Conservation (phyloP, 2,329 filamentous ascomycete species). For the Venturiaceae sp. region DNA sequence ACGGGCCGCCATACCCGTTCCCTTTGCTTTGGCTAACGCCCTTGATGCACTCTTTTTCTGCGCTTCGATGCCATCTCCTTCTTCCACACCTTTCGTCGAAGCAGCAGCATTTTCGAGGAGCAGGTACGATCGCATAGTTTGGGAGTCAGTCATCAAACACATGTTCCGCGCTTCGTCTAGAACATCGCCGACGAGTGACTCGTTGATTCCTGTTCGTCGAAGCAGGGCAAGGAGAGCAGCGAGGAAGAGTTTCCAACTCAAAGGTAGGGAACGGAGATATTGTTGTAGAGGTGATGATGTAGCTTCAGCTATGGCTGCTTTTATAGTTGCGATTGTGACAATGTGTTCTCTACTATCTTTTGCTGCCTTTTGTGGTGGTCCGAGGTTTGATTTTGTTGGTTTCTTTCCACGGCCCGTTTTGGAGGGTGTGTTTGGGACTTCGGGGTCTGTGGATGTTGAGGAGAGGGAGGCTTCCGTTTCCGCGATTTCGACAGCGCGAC, state of each 20-base stretch:
- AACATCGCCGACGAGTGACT: slow-evolving; percentile 82
- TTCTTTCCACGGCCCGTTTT: slow-evolving; percentile 37
- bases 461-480: slow-evolving; percentile 53
- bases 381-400: slow-evolving; percentile 9
- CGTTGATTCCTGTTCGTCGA: slow-evolving; percentile 72
- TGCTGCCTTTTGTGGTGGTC: slow-evolving; percentile 11
- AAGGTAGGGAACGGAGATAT: slow-evolving; percentile 71
- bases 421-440: slow-evolving; percentile 51
- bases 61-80: slow-evolving; percentile 19
- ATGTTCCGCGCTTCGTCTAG: slow-evolving; percentile 74
- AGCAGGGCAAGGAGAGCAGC: slow-evolving; percentile 71
- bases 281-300: slow-evolving; percentile 88
- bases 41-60: slow-evolving; percentile 22
- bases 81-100: slow-evolving; percentile 19
- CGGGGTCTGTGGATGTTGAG: slow-evolving; percentile 18
- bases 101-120: slow-evolving; percentile 20
- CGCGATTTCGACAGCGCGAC: slow-evolving; percentile 87
- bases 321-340: slow-evolving; percentile 89
- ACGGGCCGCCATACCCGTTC: slow-evolving; percentile 32
- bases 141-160: slow-evolving; percentile 49
- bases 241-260: slow-evolving; percentile 77
- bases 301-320: slow-evolving; percentile 88
- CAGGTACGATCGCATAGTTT: slow-evolving; percentile 52
- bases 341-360: slow-evolving; percentile 24
- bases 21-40: slow-evolving; percentile 19